Conservation (phyloP, 306 rosid species). For the Begonia masoniana region DNA sequence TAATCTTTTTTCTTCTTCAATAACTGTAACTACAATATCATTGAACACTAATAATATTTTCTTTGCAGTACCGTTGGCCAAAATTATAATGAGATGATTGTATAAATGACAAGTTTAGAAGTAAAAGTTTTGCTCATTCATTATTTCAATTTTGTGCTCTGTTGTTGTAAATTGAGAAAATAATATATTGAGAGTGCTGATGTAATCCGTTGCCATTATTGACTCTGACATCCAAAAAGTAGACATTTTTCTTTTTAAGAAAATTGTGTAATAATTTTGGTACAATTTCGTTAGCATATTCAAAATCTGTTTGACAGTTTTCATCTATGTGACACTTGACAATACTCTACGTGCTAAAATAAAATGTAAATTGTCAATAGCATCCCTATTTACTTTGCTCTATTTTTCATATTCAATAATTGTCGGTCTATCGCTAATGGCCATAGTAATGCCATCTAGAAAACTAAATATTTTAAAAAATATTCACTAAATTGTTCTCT, state of each 20-base stretch:
- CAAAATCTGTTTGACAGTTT: neutral
- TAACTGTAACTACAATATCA: neutral
- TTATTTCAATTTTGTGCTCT: neutral
- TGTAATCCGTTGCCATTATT: neutral
- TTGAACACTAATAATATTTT: neutral
- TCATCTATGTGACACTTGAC: neutral
- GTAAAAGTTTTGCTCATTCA: neutral
- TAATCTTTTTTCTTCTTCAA: neutral
- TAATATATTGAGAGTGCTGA: neutral
- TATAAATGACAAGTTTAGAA: neutral
- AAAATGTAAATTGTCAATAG: neutral
- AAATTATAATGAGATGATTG: neutral
- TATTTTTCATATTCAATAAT: neutral
- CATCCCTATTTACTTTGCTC: neutral
- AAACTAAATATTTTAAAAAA: no score
- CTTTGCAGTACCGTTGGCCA: neutral
- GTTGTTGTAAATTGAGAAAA: neutral
- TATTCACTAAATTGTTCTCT: no score
- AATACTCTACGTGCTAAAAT: neutral
- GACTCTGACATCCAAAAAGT: constrained; percentile 1
- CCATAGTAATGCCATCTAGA: no score
- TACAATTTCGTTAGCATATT: constrained; percentile 1
- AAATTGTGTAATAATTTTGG: neutral
- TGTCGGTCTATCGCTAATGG: no score
- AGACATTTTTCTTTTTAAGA: neutral